A percentile compares a stretch with the other conserved stretches of the same genome.
Conservation (phyloP, 2,329 filamentous ascomycete species). For the Talaromyces atroroseus region DNA sequence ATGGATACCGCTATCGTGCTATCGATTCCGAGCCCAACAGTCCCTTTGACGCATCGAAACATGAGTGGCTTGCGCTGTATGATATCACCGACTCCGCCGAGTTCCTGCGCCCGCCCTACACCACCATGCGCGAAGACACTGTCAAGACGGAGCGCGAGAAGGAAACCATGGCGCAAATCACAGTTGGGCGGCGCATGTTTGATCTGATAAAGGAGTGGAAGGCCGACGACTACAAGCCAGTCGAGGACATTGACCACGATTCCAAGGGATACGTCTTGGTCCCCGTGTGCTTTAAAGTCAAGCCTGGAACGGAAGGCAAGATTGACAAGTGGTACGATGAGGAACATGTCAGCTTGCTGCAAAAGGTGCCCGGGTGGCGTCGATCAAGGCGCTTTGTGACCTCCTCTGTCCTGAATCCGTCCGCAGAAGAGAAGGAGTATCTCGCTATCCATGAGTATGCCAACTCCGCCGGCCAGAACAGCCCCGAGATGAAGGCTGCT, state of each 20-base stretch:
- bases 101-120: constrained; percentile 66
- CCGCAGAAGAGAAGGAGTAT: constrained; percentile 48
- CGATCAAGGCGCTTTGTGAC: constrained; percentile 67
- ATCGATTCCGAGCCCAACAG: constrained; percentile 46
- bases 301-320: constrained; percentile 53
- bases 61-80: constrained; percentile 74
- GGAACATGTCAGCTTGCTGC: constrained; percentile 67
- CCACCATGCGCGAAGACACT: constrained; percentile 41
- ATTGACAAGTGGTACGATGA: constrained; percentile 66
- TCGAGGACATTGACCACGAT: constrained; percentile 58
- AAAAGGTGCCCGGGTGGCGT: constrained; percentile 72
- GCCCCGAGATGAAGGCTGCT: constrained; percentile 58
- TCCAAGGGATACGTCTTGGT: constrained; percentile 58
- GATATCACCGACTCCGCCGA: constrained; percentile 70
- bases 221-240: constrained; percentile 51
- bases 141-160: constrained; percentile 55
- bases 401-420: constrained; percentile 54
- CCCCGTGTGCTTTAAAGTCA: constrained; percentile 55
- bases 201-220: constrained; percentile 58
- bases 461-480: constrained; percentile 60
- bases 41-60: constrained; percentile 41
- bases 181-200: constrained; percentile 66
- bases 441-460: constrained; percentile 69
- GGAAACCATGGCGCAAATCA: constrained; percentile 59
- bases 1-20: constrained; percentile 73